Evolutionary conservation across 2,329 filamentous ascomycete species (phyloP).

Genomic region (Ophiostoma triangulosporum): DNA sequence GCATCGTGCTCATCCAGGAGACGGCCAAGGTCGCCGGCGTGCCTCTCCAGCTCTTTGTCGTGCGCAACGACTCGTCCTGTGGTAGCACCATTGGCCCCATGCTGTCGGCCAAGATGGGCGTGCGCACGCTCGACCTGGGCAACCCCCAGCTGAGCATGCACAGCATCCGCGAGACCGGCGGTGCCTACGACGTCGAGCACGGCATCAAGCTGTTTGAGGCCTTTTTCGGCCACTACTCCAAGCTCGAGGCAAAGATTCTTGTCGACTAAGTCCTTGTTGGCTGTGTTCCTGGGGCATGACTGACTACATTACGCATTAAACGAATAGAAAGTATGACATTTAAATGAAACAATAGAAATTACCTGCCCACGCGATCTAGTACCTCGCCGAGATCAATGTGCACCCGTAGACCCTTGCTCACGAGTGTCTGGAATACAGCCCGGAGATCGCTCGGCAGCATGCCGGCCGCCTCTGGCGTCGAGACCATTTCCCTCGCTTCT

Average conservation of each 20-base stretch:
- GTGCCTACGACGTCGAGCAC: constrained; percentile 74
- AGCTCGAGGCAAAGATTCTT: constrained; percentile 67
- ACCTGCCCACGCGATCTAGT: constrained; percentile 4
- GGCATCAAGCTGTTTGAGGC: constrained; percentile 74
- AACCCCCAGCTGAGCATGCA: constrained; percentile 97
- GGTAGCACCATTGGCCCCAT: constrained; percentile 98
- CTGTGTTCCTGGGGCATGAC: too few relatives aligned
- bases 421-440: constrained; percentile 22
- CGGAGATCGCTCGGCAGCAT: constrained; percentile 36
- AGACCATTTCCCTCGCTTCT: not conserved
- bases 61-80: constrained; percentile 87
- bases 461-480: constrained; percentile 13
- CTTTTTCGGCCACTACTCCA: constrained; percentile 78
- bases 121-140: constrained; percentile 79
- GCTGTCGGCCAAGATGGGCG: constrained; percentile 73
- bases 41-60: constrained; percentile 88
- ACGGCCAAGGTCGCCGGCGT: constrained; percentile 61
- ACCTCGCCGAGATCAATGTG: constrained; percentile 13
- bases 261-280: constrained; percentile 52
- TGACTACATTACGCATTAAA: not conserved
- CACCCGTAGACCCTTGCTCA: constrained; percentile 13
- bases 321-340: not conserved
- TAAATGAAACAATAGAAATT: not conserved
- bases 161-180: constrained; percentile 86
- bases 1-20: constrained; percentile 85